phyloP scores from a whole-genome alignment of 148 eudicot genomes.

The Amaranthus palmeri region DNA sequence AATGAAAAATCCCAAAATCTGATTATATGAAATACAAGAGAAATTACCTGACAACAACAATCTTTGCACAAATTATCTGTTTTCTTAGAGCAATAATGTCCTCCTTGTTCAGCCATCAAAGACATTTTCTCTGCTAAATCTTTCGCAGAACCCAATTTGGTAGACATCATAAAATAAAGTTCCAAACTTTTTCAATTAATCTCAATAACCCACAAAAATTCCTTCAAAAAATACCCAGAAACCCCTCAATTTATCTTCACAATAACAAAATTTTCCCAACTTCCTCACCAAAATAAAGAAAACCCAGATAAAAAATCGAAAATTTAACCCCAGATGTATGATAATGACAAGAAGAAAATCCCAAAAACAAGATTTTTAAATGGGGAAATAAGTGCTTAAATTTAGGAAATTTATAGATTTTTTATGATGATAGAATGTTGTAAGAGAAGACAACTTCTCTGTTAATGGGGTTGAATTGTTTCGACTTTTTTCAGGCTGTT shows the following conservation, averaged over 20 bases:
- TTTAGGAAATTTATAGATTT: too few relatives aligned
- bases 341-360: too few relatives aligned
- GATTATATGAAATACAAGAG: not conserved
- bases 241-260: not conserved
- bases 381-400: too few relatives aligned
- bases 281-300: too few relatives aligned
- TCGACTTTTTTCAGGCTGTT: too few relatives aligned
- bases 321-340: too few relatives aligned
- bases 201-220: slow-evolving; percentile 2
- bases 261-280: not conserved
- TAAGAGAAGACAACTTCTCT: too few relatives aligned
- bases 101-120: slow-evolving; percentile 67
- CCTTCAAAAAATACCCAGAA: slow-evolving; percentile 4
- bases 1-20: not conserved
- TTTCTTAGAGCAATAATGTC: slow-evolving; percentile 78
- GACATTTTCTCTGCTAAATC: slow-evolving; percentile 48
- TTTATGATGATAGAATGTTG: too few relatives aligned
- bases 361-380: too few relatives aligned
- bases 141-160: slow-evolving; percentile 24
- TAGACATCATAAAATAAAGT: slow-evolving; percentile 21
- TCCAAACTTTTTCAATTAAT: slow-evolving; percentile 1
- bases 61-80: slow-evolving; percentile 59
- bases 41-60: slow-evolving; percentile 59
- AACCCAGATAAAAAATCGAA: too few relatives aligned
- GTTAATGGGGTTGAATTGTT: too few relatives aligned